phyloP scores from a whole-genome alignment of 2,329 filamentous ascomycete genomes.

The Stachybotrys echinatus region DNA sequence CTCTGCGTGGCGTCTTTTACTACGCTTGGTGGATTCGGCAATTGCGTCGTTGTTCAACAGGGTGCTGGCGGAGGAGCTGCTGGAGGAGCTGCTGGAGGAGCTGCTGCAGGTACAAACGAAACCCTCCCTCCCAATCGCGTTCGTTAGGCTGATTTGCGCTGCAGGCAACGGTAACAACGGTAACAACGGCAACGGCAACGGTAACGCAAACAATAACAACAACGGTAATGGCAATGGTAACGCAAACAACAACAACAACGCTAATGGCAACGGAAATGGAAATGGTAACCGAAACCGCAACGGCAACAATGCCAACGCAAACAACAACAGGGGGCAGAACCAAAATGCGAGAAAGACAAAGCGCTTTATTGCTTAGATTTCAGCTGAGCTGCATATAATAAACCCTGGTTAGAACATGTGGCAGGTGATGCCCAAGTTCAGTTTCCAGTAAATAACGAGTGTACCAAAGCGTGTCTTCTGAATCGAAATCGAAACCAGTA shows the following conservation, averaged over 20 bases:
- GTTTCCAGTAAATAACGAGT: no score
- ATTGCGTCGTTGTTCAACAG: conserved; percentile 10
- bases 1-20: conserved; percentile 8
- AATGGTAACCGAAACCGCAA: neutral
- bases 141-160: neutral
- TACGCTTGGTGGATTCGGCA: conserved; percentile 9
- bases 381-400: no score
- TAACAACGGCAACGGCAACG: conserved; percentile 1
- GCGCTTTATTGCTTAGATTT: no score
- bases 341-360: no score
- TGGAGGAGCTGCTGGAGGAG: no score
- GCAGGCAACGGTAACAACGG: neutral
- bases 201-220: neutral
- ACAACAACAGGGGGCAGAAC: conserved; percentile 1
- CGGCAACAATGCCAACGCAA: neutral
- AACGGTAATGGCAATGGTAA: conserved; percentile 1
- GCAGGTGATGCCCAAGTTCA: no score
- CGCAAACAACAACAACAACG: neutral
- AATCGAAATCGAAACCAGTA: no score
- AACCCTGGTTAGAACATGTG: no score
- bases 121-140: neutral
- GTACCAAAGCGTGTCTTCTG: no score
- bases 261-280: neutral
- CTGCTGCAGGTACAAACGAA: neutral
- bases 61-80: neutral